These are phyloP conservation scores for Melampsora larici-populina DNA, from an alignment of 1,284 basidiomycete species.

Conservation along the genomic window DNA sequence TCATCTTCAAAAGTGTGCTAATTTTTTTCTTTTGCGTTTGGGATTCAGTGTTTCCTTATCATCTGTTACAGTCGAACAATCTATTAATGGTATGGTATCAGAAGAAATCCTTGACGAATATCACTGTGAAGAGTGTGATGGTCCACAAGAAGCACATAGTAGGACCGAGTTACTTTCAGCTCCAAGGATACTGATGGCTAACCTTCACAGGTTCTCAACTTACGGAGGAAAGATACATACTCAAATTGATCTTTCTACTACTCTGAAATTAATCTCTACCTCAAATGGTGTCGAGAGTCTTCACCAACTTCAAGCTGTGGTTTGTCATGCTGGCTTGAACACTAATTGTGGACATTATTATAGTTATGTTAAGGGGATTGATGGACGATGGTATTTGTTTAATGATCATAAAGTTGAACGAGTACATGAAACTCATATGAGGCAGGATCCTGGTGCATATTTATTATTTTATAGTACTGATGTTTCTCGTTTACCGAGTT, in stretches of 20 bases:
- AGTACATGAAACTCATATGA: neutral
- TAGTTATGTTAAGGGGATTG: neutral
- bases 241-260: neutral
- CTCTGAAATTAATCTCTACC: neutral
- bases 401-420: neutral
- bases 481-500: neutral
- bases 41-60: neutral
- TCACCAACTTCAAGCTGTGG: neutral
- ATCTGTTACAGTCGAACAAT: neutral
- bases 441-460: neutral
- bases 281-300: neutral
- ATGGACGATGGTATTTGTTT: neutral
- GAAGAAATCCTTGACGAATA: neutral
- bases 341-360: neutral
- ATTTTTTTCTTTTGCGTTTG: neutral
- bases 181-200: neutral
- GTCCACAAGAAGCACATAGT: neutral
- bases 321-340: neutral
- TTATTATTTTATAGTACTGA: neutral
- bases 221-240: neutral
- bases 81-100: neutral
- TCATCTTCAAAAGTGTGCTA: too few relatives aligned
- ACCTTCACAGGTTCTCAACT: conserved; percentile 1
- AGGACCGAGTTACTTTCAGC: neutral
- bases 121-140: neutral